These are phyloP conservation scores for Penicillium manginii DNA, from an alignment of 495 filamentous ascomycete species.

Conservation along the genomic window DNA sequence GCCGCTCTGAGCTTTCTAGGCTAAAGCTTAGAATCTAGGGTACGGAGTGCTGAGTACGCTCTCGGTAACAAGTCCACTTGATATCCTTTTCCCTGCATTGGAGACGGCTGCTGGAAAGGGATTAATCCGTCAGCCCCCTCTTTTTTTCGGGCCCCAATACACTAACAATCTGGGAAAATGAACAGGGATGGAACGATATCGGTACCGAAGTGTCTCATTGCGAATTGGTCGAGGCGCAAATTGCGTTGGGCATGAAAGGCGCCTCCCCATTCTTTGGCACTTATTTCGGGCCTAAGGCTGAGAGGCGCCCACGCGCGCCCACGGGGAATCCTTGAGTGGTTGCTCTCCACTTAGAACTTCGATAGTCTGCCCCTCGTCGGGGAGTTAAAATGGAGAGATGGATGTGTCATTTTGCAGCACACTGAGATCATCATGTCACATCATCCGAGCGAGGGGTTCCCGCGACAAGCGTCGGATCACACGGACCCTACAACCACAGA, in stretches of 20 bases:
- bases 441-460: constrained; percentile 7
- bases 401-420: constrained; percentile 19
- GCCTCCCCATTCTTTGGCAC: constrained; percentile 10
- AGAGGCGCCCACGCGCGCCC: constrained; percentile 7
- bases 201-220: constrained; percentile 13
- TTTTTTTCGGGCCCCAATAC: background rate
- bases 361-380: background rate
- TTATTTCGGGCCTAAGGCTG: constrained; percentile 14
- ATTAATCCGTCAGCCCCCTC: background rate
- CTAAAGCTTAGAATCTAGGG: too few relatives aligned
- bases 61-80: too few relatives aligned
- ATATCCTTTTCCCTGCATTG: background rate
- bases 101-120: background rate
- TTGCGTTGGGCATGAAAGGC: constrained; percentile 35
- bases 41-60: background rate
- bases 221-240: constrained; percentile 23
- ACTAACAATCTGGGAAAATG: background rate
- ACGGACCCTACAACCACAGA: constrained; percentile 1
- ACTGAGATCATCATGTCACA: constrained; percentile 12
- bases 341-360: background rate
- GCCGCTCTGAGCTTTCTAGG: too few relatives aligned
- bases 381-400: background rate
- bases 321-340: constrained; percentile 11
- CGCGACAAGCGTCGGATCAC: constrained; percentile 7
- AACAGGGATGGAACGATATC: constrained; percentile 1